Evolutionary conservation across 2,329 filamentous ascomycete species (phyloP).

Genomic region (Monilinia vaccinii-corymbosi): DNA sequence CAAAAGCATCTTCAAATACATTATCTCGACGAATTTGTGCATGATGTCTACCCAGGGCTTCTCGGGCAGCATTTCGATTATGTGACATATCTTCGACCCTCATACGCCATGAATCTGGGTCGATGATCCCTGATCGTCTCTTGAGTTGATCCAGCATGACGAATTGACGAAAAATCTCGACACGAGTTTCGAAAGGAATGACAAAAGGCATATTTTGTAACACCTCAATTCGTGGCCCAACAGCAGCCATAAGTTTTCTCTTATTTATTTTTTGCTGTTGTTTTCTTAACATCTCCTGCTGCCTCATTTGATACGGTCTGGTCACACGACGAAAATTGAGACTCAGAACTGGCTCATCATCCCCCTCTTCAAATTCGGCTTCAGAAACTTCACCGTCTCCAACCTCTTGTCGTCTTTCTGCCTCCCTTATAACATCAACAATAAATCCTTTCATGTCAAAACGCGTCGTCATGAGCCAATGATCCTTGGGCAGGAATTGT

Average conservation of each 20-base stretch:
- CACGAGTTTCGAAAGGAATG: constrained; percentile 84
- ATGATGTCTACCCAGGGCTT: constrained; percentile 52
- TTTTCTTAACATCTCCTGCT: constrained; percentile 51
- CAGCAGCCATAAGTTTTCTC: constrained; percentile 63
- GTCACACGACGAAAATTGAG: constrained; percentile 44
- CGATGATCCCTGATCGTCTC: constrained; percentile 60
- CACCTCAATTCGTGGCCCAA: constrained; percentile 82
- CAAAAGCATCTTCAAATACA: constrained; percentile 78
- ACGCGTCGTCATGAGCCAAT: constrained; percentile 87
- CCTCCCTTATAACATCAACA: constrained; percentile 75
- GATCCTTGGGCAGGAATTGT: constrained; percentile 69
- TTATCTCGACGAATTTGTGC: constrained; percentile 70
- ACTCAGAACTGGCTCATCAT: constrained; percentile 32
- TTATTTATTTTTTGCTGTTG: constrained; percentile 59
- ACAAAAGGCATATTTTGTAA: constrained; percentile 95
- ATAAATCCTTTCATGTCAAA: constrained; percentile 90
- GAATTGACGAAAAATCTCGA: constrained; percentile 89
- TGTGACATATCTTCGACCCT: constrained; percentile 33
- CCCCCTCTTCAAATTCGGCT: constrained; percentile 33
- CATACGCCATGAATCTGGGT: constrained; percentile 68
- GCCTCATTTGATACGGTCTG: constrained; percentile 51
- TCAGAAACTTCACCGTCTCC: constrained; percentile 43
- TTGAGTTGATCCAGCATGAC: constrained; percentile 73
- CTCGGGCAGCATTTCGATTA: constrained; percentile 20
- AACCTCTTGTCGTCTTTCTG: constrained; percentile 65